Evolutionary conservation across 1,139 yeast genomes (phyloP), one percentile per base, ranked within the genome.

Genomic region (Yamadazyma buinensis): DNA sequence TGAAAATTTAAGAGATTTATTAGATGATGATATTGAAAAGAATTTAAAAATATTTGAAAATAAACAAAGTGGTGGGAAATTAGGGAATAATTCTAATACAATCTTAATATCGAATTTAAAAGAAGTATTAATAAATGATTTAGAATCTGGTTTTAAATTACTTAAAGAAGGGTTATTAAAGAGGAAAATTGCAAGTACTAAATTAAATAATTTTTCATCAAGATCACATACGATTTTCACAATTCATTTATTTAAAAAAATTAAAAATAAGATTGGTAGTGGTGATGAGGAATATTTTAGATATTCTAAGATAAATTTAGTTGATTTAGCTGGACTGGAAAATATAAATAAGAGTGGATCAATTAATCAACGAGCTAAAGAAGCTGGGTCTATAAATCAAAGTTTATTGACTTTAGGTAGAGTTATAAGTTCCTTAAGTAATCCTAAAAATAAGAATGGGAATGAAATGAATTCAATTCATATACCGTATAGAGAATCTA

Each of bases 251-350:
- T 74, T 72, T 49, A 75, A 71, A 43, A 66, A 71, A 48, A 52
- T 57, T 52, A 34, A 56, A 3, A 58, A 26, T 11, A 5, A 17
- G 5, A 17, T 5, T 17, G 19, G 19, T 17, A 5, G 7, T 5
- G 19, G 19, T 17, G 20, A 32, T 8, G 28, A 33, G 25, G 63
- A 73, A 24, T 55, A 51, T 15, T 54, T 70, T 40, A 65, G 72
- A 38, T 62, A 77, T 12, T 79, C 88, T 2, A 84, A 81, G 45
- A 70, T 88, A 52, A 85, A 86, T 51, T 63, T 88, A 26, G 95
- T 87, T 2, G 96, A 88, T 61, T 67, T 88, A 42, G 97, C 97
- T 0, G 96, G 97, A 0, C 83, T 94, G 12, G 92, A 84, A 54
- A 85, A 86, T 49, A 80, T 87, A 32, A 76, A 69, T 40, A 65